Percentiles rank a stretch among this genome's conserved stretches.
Evolutionary conservation across 2,329 filamentous ascomycete genomes (phyloP).

Genomic region (Verticillium tricorpus): DNA sequence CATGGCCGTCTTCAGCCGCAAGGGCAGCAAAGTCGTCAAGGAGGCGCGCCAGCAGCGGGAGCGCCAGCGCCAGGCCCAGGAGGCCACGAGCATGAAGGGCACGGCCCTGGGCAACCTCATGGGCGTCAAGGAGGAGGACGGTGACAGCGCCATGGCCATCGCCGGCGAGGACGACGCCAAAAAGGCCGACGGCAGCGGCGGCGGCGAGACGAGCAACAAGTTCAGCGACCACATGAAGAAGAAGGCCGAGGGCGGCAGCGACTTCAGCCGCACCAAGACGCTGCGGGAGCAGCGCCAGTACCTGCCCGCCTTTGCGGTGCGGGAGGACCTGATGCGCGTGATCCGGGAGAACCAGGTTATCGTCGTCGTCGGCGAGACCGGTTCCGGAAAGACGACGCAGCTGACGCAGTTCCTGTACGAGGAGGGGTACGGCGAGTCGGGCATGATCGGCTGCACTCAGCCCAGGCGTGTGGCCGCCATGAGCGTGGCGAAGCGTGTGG

Average conservation of each 20-base stretch:
- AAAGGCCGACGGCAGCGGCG: constrained; percentile 10
- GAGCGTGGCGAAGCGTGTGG: constrained; percentile 97
- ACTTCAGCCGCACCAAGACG: constrained; percentile 89
- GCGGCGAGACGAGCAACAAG: constrained; percentile 52
- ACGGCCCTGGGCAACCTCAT: constrained; percentile 92
- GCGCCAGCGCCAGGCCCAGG: constrained; percentile 87
- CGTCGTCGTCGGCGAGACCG: constrained; percentile 95
- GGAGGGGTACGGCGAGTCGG: constrained; percentile 82
- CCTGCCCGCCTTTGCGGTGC: constrained; percentile 90
- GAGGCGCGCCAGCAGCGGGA: constrained; percentile 90
- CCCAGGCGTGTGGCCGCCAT: constrained; percentile 95
- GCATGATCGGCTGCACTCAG: constrained; percentile 95
- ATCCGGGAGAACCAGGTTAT: constrained; percentile 96
- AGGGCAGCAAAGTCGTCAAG: constrained; percentile 88
- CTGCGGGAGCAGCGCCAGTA: constrained; percentile 88
- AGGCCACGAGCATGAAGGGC: constrained; percentile 88
- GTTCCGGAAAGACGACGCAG: constrained; percentile 96
- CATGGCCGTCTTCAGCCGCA: constrained; percentile 96
- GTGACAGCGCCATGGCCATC: constrained; percentile 80
- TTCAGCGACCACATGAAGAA: constrained; percentile 91
- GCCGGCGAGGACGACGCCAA: constrained; percentile 64
- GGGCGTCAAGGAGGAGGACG: constrained; percentile 89
- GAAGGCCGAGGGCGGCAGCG: constrained; percentile 73
- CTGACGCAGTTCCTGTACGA: constrained; percentile 94
- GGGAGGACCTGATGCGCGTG: constrained; percentile 86